These are phyloP conservation scores for Leptodontidium sp. DNA, from an alignment of 2,329 filamentous ascomycete species.

Conservation along the genomic window DNA sequence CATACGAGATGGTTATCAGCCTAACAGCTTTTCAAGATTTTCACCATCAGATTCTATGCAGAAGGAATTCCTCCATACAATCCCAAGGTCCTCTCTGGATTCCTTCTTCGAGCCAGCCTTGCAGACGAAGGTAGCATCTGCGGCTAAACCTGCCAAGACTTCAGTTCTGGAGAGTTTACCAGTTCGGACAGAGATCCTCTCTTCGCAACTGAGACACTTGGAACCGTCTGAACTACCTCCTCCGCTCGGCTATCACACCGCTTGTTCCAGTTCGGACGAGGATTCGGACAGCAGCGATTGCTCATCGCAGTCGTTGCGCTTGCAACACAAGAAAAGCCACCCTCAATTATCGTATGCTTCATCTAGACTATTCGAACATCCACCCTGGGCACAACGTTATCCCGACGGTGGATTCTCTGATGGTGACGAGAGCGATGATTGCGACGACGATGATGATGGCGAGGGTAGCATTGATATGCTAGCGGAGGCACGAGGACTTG, in stretches of 20 bases:
- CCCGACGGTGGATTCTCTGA: conserved; percentile 14
- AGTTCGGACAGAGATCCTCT: conserved; percentile 37
- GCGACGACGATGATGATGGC: conserved; percentile 33
- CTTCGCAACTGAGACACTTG: conserved; percentile 22
- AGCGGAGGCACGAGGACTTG: conserved; percentile 28
- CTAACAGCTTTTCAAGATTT: conserved; percentile 30
- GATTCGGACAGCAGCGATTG: conserved; percentile 28
- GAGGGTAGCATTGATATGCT: conserved; percentile 40
- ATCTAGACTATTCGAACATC: neutral
- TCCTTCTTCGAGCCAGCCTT: conserved; percentile 24
- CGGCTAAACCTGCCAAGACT: conserved; percentile 11
- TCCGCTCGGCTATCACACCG: conserved; percentile 33
- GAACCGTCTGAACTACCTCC: conserved; percentile 38
- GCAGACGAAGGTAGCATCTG: conserved; percentile 12
- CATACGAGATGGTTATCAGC: conserved; percentile 5
- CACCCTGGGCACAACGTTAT: neutral
- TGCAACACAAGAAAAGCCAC: conserved; percentile 15
- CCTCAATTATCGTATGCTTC: neutral
- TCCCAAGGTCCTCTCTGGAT: conserved; percentile 35
- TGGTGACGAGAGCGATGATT: conserved; percentile 22
- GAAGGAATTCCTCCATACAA: conserved; percentile 32
- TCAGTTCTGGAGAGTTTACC: conserved; percentile 11
- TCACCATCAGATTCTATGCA: conserved; percentile 25
- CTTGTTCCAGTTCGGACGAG: conserved; percentile 26
- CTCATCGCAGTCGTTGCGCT: conserved; percentile 13